phyloP scores from a whole-genome alignment of 257 asterid species.

The Solanum neorickii region DNA sequence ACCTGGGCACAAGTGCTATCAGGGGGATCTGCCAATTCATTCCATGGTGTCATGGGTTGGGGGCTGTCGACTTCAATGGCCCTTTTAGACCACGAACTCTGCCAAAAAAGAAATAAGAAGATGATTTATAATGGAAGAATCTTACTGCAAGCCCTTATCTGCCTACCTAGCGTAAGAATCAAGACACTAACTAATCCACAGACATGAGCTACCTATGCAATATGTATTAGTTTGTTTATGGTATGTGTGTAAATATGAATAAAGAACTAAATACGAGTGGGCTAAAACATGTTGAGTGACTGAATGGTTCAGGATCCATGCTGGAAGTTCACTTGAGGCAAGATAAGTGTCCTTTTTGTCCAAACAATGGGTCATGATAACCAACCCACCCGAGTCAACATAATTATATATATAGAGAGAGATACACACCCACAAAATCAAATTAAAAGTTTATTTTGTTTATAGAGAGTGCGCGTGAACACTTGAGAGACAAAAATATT shows the following conservation, averaged over 20 bases:
- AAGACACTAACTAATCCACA: background rate
- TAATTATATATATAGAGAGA: background rate
- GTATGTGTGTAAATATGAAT: background rate
- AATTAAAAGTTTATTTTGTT: background rate
- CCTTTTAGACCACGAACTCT: conserved; percentile 40
- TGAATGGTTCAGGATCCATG: background rate
- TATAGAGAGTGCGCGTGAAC: background rate
- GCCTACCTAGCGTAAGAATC: background rate
- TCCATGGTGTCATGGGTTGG: conserved; percentile 23
- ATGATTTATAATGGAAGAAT: background rate
- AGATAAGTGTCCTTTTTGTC: background rate
- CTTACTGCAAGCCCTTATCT: background rate
- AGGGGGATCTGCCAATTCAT: conserved; percentile 21
- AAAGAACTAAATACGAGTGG: background rate
- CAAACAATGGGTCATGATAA: background rate
- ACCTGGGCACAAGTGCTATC: conserved; percentile 37
- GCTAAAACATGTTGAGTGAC: background rate
- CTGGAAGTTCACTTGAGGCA: background rate
- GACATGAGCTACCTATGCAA: background rate
- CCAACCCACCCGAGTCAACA: background rate
- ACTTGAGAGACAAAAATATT: background rate
- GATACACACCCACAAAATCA: background rate
- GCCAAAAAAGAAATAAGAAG: background rate
- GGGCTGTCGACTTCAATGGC: conserved; percentile 26
- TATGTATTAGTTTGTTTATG: background rate